Base-by-base conservation (phyloP, 306 rosid species). In the Bauhinia variegata region DNA sequence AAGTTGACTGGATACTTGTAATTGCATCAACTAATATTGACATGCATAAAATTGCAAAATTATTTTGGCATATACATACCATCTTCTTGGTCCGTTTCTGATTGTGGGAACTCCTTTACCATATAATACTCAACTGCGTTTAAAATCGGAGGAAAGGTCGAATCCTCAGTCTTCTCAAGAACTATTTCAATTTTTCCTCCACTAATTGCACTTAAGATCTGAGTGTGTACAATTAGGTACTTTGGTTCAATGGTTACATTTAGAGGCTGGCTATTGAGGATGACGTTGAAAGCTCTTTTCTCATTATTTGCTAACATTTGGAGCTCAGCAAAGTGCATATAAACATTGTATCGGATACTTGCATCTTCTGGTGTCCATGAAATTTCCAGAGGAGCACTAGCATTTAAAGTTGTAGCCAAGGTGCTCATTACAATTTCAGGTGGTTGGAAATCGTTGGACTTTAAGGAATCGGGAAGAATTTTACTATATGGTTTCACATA, bases 21-120 rank as follows among this genome's bases (percentile, higher is more conserved):
- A 87, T 78, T 3, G 80, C 88, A 42, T 52, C 82, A 38, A 75
- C 90, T 87, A 5, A 55, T 39, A 70, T 17, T 34, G 18, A 23
- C 18, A 19, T 52, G n/a, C n/a, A n/a, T n/a, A n/a, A n/a, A n/a
- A 51, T 16, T 36, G 6, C 5, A 2, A 23, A 31, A 37, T 1
- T 16, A 38, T 18, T n/a, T 39, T 23, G 51, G 4, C 0, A n/a
- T 14, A 10, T n/a, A 36, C 73, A 2, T 71, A 78, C 83, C 86
- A 56, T 82, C 83, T 30, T 15, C 63, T 67, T 67, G 61, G 19
- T 54, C 51, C 1, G 86, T 75, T 18, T 67, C 74, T 12, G 52
- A 13, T 53, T 78, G 77, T 0, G 3, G 5, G 48, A 72, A 33
- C 0, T 64, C 16, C 42, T 33, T 55, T 5, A 44, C 64, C 0